These are phyloP conservation scores for Borovskyia barvae DNA, from an alignment of 208 protist species.

Conservation along the genomic window DNA sequence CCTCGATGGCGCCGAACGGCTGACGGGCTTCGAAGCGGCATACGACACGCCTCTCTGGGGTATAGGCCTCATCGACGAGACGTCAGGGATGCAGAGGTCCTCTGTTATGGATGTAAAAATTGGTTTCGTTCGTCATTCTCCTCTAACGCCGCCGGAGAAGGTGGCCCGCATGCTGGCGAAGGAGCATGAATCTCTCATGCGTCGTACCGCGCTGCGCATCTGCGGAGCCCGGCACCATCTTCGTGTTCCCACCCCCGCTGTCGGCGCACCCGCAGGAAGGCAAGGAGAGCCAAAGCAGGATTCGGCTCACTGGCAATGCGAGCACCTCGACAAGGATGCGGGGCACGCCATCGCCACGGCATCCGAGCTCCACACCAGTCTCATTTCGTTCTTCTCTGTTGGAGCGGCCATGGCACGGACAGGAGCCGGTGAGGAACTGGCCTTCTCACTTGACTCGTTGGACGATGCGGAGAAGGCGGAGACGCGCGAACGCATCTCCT, in stretches of 20 bases:
- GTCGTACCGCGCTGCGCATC: slow-evolving; percentile 47
- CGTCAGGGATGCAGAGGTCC: slow-evolving; percentile 30
- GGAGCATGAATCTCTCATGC: slow-evolving; percentile 36
- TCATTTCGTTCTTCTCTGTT: slow-evolving; percentile 47
- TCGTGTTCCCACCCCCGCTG: too few relatives aligned
- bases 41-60: slow-evolving; percentile 50
- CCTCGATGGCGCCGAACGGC: slow-evolving; percentile 22
- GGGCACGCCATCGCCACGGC: slow-evolving; percentile 37
- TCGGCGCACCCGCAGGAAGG: slow-evolving; percentile 29
- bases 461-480: neutral
- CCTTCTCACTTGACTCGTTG: slow-evolving; percentile 1
- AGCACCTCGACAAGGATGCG: slow-evolving; percentile 39
- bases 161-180: slow-evolving; percentile 44
- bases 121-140: slow-evolving; percentile 67
- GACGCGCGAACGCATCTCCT: slow-evolving; percentile 13
- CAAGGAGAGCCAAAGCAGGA: neutral
- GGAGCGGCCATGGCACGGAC: slow-evolving; percentile 8
- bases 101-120: slow-evolving; percentile 82
- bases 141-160: slow-evolving; percentile 56
- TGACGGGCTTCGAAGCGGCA: slow-evolving; percentile 28
- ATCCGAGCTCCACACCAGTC: slow-evolving; percentile 27
- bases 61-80: slow-evolving; percentile 63
- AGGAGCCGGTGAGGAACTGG: slow-evolving; percentile 3
- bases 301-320: slow-evolving; percentile 3
- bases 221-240: too few relatives aligned